Percentiles rank a stretch among this genome's conserved stretches.
These are phyloP conservation scores for Gynostemma pentaphyllum DNA, from an alignment of 306 rosid genomes.

Conservation along the genomic window DNA sequence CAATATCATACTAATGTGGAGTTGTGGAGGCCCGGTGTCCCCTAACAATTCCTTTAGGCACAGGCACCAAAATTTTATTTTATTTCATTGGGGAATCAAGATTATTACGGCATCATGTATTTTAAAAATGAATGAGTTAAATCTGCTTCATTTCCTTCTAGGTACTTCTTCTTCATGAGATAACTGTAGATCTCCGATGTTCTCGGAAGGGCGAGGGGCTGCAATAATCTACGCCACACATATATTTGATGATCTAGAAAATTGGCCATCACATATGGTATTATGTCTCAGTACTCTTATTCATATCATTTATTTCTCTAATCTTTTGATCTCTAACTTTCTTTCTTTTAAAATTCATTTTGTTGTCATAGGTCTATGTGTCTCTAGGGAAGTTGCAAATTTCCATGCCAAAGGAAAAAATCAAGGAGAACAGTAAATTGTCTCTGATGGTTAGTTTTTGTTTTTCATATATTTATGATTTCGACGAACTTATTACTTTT, in stretches of 20 bases:
- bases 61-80: no score
- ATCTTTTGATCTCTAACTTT: not conserved
- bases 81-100: not conserved
- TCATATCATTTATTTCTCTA: no score
- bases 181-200: conserved; percentile 97
- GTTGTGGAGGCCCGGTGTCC: no score
- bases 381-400: conserved; percentile 74
- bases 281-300: conserved; percentile 21
- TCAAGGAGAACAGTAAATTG: conserved; percentile 63
- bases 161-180: conserved; percentile 98
- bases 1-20: no score
- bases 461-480: not conserved
- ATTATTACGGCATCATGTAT: not conserved
- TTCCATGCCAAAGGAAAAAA: conserved; percentile 68
- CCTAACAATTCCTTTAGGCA: no score
- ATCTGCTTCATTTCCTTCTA: conserved; percentile 17
- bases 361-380: conserved; percentile 45
- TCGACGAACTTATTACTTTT: not conserved
- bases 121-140: not conserved
- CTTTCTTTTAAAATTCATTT: not conserved
- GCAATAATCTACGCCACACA: conserved; percentile 90
- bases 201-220: conserved; percentile 78
- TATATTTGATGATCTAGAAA: conserved; percentile 86
- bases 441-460: conserved; percentile 78
- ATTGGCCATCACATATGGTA: conserved; percentile 84